Evolutionary conservation across 2,329 filamentous ascomycete genomes (phyloP), one percentile per base, ranked within the genome.

Genomic region (Aspergillus aculeatinus): DNA sequence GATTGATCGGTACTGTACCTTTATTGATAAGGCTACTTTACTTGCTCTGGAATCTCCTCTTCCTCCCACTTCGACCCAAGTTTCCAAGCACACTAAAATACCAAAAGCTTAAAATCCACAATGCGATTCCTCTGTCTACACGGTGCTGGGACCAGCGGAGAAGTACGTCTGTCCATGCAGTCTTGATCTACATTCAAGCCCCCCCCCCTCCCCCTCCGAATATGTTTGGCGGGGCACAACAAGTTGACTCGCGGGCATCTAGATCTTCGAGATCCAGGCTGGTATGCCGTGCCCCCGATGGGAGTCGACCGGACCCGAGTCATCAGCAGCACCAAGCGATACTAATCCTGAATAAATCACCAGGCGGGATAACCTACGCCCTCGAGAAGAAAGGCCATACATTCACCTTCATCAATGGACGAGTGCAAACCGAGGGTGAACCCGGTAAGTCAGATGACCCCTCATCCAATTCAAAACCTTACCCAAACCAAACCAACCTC

Each of bases 231-330:
- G 39, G 39, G 39, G 39, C 39, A 44, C 39, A 42, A n/a, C 39
- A 44, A 16, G 16, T 44, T 44, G 39, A 44, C 39, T 7, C 14
- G 39, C 39, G 14, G 14, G 39, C 39, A 44, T 44, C 27, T 57
- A 74, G 72, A 74, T 74, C 51, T 72, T 74, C 58, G 69, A 72
- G 58, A 71, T 74, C 59, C 72, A 74, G 67, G 69, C 67, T 19
- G 72, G 66, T 68, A 68, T 48, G 31, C 39, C 27, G 9, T 29
- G 53, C 4, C 51, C 21, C 29, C 29, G 23, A 23, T 23, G 35
- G 35, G 31, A 12, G 16, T 48, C 4, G 9, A n/a, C 19, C 21
- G 21, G 21, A 21, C 21, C 14, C n/a, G 48, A 27, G n/a, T n/a
- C 12, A 52, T 33, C 4, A 35, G 7, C 29, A 49, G 33, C 35